phyloP scores from a whole-genome alignment of 1,139 yeast genomes.

The Yamadazyma aaseri region DNA sequence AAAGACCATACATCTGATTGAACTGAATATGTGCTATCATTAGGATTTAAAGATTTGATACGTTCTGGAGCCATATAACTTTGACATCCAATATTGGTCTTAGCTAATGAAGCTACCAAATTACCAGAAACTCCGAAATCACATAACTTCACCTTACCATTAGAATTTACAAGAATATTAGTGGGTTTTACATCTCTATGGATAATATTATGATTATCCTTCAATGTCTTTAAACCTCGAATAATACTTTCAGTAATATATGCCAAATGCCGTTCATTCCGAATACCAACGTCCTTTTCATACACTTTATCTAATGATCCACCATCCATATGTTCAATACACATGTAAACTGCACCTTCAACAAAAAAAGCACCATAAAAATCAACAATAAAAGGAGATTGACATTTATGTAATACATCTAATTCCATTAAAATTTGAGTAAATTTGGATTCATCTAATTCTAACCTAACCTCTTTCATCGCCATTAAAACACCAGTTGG shows the following conservation, averaged over 20 bases:
- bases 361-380: conserved; percentile 96
- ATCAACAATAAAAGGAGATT: conserved; percentile 87
- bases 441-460: conserved; percentile 86
- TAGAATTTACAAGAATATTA: conserved; percentile 75
- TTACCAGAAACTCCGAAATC: conserved; percentile 98
- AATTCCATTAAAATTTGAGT: conserved; percentile 94
- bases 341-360: conserved; percentile 97
- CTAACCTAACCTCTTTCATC: conserved; percentile 92
- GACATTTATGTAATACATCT: conserved; percentile 88
- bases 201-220: conserved; percentile 84
- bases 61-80: conserved; percentile 99
- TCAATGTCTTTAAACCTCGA: conserved; percentile 77
- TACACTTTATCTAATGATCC: conserved; percentile 90
- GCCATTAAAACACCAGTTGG: conserved; percentile 97
- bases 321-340: conserved; percentile 98
- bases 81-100: conserved; percentile 97
- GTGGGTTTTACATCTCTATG: conserved; percentile 98
- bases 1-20: conserved; percentile 97
- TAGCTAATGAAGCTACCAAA: conserved; percentile 90
- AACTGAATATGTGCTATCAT: conserved; percentile 82
- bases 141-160: conserved; percentile 86
- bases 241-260: conserved; percentile 80
- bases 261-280: conserved; percentile 73
- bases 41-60: conserved; percentile 58
- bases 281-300: conserved; percentile 66